Evolutionary conservation across 345 rosid genomes (phyloP).

Genomic region (Eutrema heterophyllum): DNA sequence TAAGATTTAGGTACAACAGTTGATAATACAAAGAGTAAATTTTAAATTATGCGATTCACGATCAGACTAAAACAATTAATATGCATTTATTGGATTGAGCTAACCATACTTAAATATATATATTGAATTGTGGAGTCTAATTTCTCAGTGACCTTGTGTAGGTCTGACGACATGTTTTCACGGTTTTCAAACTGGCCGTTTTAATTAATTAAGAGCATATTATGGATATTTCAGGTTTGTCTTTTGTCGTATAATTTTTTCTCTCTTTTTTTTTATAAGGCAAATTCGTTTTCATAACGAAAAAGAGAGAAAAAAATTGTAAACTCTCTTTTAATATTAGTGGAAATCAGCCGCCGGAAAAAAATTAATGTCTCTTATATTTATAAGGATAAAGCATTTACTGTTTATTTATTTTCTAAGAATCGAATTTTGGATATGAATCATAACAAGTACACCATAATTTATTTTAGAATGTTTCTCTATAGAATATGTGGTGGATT

Average conservation of each 20-base stretch:
- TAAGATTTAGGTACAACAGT: conserved; percentile 11
- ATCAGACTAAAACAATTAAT: neutral
- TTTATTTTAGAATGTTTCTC: neutral
- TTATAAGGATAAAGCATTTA: neutral
- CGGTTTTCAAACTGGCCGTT: neutral
- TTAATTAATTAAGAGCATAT: neutral
- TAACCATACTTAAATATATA: neutral
- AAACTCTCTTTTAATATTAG: neutral
- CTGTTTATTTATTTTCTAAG: neutral
- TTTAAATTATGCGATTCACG: neutral
- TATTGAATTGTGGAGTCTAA: neutral
- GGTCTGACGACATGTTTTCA: neutral
- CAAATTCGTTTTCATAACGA: neutral
- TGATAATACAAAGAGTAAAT: neutral
- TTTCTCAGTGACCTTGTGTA: neutral
- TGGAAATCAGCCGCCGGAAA: neutral
- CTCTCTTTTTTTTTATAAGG: neutral
- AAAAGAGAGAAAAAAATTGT: neutral
- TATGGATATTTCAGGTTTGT: neutral
- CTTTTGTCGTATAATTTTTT: no score
- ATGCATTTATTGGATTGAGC: neutral
- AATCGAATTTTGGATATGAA: neutral
- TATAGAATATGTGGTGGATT: neutral
- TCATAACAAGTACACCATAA: neutral
- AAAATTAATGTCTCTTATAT: neutral